Percentiles rank a stretch among this genome's conserved stretches.
Evolutionary conservation across 768 basidiomycete genomes (phyloP).

Genomic region (Chalciporus sphaerocephalus): DNA sequence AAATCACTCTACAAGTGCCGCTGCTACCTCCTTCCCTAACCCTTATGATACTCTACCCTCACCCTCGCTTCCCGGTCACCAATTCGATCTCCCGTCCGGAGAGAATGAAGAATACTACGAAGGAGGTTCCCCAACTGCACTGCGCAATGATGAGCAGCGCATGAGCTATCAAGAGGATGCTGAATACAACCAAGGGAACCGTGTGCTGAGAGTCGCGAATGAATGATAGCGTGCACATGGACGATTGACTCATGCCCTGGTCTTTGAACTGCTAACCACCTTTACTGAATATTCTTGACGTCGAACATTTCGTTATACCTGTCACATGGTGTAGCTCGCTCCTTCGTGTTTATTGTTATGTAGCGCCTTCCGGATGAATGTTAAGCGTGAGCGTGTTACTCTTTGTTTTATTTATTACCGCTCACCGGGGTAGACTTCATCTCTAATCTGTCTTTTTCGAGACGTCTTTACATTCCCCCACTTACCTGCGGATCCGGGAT

Average conservation of each 20-base stretch:
- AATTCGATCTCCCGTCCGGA: constrained; percentile 9
- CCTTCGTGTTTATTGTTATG: background rate
- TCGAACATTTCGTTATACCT: background rate
- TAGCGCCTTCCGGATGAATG: background rate
- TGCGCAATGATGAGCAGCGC: constrained; percentile 18
- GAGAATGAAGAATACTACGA: constrained; percentile 11
- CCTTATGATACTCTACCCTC: constrained; percentile 14
- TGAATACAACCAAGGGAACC: constrained; percentile 27
- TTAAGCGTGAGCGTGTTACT: background rate
- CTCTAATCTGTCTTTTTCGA: background rate
- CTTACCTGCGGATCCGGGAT: background rate
- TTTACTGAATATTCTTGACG: background rate
- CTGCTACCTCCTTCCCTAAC: constrained; percentile 15
- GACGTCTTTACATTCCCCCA: background rate
- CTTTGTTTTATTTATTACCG: background rate
- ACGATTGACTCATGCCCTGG: background rate
- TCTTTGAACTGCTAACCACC: background rate
- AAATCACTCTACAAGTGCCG: constrained; percentile 17
- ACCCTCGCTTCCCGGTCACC: constrained; percentile 9
- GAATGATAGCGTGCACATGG: too few species aligned
- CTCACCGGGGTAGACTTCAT: constrained; percentile 5
- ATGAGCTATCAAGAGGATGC: constrained; percentile 30
- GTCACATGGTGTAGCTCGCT: background rate
- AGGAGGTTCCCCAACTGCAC: constrained; percentile 1
- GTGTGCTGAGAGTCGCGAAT: constrained; percentile 30